These are phyloP conservation scores for Globisporangium takayamanum DNA, from an alignment of 352 stramenopile species.

Conservation along the genomic window DNA sequence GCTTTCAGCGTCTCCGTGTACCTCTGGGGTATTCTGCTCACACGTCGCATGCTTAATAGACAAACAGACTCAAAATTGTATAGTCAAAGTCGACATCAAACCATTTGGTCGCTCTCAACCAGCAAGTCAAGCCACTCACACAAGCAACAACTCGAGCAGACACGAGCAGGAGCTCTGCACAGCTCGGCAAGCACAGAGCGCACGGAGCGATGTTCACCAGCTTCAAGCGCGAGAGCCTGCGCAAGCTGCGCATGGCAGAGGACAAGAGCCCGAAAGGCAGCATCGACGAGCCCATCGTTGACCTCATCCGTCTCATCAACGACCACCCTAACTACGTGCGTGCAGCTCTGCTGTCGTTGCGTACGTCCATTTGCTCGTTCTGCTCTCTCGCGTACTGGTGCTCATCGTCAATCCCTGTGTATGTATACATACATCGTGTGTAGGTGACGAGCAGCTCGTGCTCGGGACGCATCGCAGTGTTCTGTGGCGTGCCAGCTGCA, in stretches of 20 bases:
- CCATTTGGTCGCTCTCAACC: no score
- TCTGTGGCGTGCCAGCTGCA: constrained; percentile 46
- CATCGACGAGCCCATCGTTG: constrained; percentile 85
- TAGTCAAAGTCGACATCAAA: no score
- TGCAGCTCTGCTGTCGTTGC: constrained; percentile 1
- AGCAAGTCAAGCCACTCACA: no score
- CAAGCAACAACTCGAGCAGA: no score
- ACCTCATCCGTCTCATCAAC: constrained; percentile 87
- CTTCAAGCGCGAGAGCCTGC: constrained; percentile 82
- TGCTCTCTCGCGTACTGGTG: neutral
- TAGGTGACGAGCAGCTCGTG: constrained; percentile 90
- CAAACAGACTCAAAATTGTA: no score
- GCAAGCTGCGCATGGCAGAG: constrained; percentile 72
- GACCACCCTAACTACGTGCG: constrained; percentile 75
- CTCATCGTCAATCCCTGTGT: neutral
- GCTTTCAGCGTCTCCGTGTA: no score
- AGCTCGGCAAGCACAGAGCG: neutral
- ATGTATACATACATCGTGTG: neutral
- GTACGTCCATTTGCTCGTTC: neutral
- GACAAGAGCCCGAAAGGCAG: constrained; percentile 90
- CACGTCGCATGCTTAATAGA: no score
- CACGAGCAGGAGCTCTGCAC: no score
- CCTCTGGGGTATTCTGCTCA: no score
- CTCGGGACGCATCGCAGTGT: constrained; percentile 86
- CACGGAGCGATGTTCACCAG: constrained; percentile 58